phyloP scores from a whole-genome alignment of 257 asterid species.

The Salvia splendens region DNA sequence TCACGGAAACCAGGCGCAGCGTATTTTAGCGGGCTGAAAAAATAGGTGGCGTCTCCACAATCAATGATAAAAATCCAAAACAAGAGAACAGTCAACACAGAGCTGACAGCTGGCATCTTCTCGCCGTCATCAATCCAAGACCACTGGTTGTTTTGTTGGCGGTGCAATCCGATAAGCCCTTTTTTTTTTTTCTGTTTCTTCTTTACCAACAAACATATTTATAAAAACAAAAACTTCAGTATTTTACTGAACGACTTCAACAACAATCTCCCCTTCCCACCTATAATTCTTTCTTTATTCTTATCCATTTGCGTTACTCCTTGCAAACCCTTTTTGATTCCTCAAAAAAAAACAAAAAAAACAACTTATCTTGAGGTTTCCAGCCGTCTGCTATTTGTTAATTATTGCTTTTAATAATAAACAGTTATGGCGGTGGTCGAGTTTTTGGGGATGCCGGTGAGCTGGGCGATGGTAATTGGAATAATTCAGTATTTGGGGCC shows the following conservation, averaged over 20 bases:
- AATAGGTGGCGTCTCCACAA: conserved; percentile 12
- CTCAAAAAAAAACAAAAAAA: neutral
- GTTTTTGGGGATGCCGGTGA: conserved; percentile 55
- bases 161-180: conserved; percentile 18
- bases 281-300: conserved; percentile 43
- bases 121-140: conserved; percentile 38
- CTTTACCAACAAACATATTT: neutral
- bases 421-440: conserved; percentile 48
- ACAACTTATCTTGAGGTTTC: neutral
- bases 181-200: neutral
- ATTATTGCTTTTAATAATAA: conserved; percentile 9
- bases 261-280: conserved; percentile 37
- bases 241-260: conserved; percentile 19
- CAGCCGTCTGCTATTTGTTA: neutral
- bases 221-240: too few species aligned
- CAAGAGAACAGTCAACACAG: conserved; percentile 30
- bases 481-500: conserved; percentile 66
- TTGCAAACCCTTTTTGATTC: conserved; percentile 23
- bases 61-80: conserved; percentile 15
- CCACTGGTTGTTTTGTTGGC: conserved; percentile 34
- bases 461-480: conserved; percentile 52
- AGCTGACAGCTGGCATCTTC: conserved; percentile 38
- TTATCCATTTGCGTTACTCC: conserved; percentile 30
- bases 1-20: conserved; percentile 9
- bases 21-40: neutral